Evolutionary conservation across 306 rosid species (phyloP), one percentile per base, ranked within the genome.

Genomic region (Fagus crenata): DNA sequence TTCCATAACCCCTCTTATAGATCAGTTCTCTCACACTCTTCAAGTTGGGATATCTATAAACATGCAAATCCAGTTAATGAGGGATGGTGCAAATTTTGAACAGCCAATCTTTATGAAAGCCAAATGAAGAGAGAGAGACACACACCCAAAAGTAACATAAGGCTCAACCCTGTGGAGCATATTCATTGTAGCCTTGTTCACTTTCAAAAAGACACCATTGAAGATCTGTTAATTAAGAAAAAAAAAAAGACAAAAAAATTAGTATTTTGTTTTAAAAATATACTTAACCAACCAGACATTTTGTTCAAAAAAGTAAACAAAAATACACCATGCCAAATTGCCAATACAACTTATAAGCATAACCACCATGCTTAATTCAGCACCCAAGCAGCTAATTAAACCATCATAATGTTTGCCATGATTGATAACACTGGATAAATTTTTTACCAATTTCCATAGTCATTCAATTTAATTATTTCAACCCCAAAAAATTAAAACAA

Each of bases 111-210:
- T 0, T 39, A 9, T n/a, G 7, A 4, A 54, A 54, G 6, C 59
- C 31, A 3, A 15, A 2, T 58, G 3, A 40, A 0, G 0, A 35
- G 9, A 6, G 15, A 7, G 1, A 41, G 43, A 22, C 28, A 39
- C 78, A 54, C 78, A 93, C 98, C 98, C 98, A 33, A 84, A 93
- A 1, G 97, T 93, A 12, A 94, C 97, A 74, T 89, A 92, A 2
- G 98, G 98, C 69, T 22, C 28, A 22, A 22, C 28, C 28, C 28
- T 22, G 28, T 22, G 28, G 28, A 22, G 28, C 28, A 22, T 22
- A 22, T 22, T 22, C 28, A 22, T 22, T 22, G 28, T 22, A 22
- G 28, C 28, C 28, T 22, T 22, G 28, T 22, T 22, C 28, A 22
- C 28, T 22, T 22, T 22, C 28, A 22, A 22, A 22, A 22, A 22